Evolutionary conservation across 2,329 filamentous ascomycete species (phyloP).

Genomic region (Talaromyces albobiverticillius): DNA sequence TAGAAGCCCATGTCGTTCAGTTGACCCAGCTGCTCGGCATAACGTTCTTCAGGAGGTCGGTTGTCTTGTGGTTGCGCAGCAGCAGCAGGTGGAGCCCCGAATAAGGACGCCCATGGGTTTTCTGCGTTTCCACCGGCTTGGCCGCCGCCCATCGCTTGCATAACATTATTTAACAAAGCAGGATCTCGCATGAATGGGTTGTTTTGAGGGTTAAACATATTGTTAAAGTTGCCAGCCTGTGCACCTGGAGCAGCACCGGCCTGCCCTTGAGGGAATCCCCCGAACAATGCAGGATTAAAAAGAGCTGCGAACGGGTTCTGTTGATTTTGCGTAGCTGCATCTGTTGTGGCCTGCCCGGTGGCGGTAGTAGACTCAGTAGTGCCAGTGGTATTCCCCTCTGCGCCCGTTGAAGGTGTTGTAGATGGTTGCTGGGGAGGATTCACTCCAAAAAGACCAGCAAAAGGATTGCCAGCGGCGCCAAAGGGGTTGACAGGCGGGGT

Average conservation of each 20-base stretch:
- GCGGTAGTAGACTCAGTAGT: slow-evolving; percentile 20
- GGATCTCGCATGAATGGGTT: slow-evolving; percentile 61
- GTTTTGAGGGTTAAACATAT: slow-evolving; percentile 42
- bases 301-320: slow-evolving; percentile 68
- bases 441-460: slow-evolving; percentile 57
- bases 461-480: slow-evolving; percentile 52
- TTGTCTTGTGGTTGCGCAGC: slow-evolving; percentile 64
- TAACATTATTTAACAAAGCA: slow-evolving; percentile 55
- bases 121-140: slow-evolving; percentile 21
- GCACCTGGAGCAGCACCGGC: slow-evolving; percentile 30
- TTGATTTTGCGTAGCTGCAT: slow-evolving; percentile 32
- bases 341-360: slow-evolving; percentile 24
- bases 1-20: slow-evolving; percentile 99
- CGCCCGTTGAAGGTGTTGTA: slow-evolving; percentile 25
- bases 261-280: slow-evolving; percentile 27
- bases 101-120: slow-evolving; percentile 48
- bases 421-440: slow-evolving; percentile 26
- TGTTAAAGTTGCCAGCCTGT: slow-evolving; percentile 38
- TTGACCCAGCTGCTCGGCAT: slow-evolving; percentile 84
- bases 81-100: slow-evolving; percentile 55
- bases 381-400: slow-evolving; percentile 24
- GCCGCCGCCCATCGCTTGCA: slow-evolving; percentile 48
- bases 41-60: slow-evolving; percentile 88
- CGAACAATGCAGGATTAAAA: slow-evolving; percentile 50
- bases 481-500: slow-evolving; percentile 43